Evolutionary conservation across 169 alveolate genomes (phyloP).

Genomic region (Plasmodium relictum): DNA sequence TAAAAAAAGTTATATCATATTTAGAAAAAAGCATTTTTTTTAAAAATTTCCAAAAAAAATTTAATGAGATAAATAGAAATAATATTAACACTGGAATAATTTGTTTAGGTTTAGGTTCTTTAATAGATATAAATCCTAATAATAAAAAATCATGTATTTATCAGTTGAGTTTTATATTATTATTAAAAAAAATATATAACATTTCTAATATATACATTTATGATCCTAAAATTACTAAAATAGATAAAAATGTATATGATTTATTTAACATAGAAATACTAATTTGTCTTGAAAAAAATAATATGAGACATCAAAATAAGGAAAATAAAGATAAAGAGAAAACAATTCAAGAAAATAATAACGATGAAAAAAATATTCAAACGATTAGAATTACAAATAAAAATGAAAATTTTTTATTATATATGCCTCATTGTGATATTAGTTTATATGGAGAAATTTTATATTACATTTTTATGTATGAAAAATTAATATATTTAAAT

Average conservation of each 20-base stretch:
- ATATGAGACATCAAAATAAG: not conserved
- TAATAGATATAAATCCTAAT: constrained; percentile 26
- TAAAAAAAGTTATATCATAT: constrained; percentile 20
- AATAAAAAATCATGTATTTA: constrained; percentile 38
- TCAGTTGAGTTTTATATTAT: constrained; percentile 32
- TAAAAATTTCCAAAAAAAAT: constrained; percentile 17
- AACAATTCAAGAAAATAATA: not conserved
- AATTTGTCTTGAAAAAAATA: not conserved
- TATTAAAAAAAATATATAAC: constrained; percentile 18
- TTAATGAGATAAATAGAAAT: constrained; percentile 14
- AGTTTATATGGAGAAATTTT: constrained; percentile 48
- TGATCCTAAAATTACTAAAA: constrained; percentile 48
- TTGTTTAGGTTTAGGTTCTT: constrained; percentile 64
- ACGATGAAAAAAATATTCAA: not conserved
- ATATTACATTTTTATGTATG: constrained; percentile 29
- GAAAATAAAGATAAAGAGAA: not conserved
- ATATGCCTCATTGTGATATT: constrained; percentile 75
- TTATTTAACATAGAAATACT: constrained; percentile 8
- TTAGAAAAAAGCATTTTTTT: constrained; percentile 51
- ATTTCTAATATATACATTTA: constrained; percentile 17
- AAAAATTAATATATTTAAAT: constrained; percentile 26
- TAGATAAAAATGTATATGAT: constrained; percentile 16
- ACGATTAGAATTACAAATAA: not conserved
- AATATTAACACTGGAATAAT: not conserved
- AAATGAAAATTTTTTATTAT: constrained; percentile 14